These are phyloP conservation scores for Camillea tinctor DNA, from an alignment of 2,329 filamentous ascomycete genomes.

Conservation along the genomic window DNA sequence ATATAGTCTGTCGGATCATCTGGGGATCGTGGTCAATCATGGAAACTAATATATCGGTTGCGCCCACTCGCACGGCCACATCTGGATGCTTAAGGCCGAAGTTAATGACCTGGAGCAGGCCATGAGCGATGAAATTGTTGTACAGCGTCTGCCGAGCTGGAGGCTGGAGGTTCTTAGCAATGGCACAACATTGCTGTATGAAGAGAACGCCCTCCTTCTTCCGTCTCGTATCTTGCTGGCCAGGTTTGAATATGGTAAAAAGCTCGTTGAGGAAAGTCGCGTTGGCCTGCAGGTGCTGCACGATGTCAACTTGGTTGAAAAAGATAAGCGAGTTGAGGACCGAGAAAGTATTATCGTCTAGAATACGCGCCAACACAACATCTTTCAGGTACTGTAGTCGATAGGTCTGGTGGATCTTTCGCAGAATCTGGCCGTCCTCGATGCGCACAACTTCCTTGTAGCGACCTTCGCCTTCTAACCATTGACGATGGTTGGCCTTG, in stretches of 20 bases:
- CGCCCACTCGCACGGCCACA: slow-evolving; percentile 82
- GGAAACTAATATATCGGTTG: slow-evolving; percentile 88
- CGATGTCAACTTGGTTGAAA: slow-evolving; percentile 98
- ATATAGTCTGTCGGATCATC: slow-evolving; percentile 91
- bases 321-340: slow-evolving; percentile 98
- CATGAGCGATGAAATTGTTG: slow-evolving; percentile 84
- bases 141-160: slow-evolving; percentile 79
- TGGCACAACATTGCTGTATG: slow-evolving; percentile 91
- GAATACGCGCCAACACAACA: slow-evolving; percentile 91
- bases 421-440: slow-evolving; percentile 74
- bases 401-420: slow-evolving; percentile 96
- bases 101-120: slow-evolving; percentile 84
- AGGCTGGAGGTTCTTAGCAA: slow-evolving; percentile 91
- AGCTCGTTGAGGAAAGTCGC: slow-evolving; percentile 75
- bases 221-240: slow-evolving; percentile 63
- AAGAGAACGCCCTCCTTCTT: slow-evolving; percentile 96
- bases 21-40: slow-evolving; percentile 94
- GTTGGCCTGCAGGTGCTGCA: slow-evolving; percentile 89
- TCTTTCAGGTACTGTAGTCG: slow-evolving; percentile 96
- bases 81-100: slow-evolving; percentile 86
- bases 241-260: slow-evolving; percentile 77
- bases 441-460: slow-evolving; percentile 97
- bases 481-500: slow-evolving; percentile 95
- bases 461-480: slow-evolving; percentile 81
- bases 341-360: slow-evolving; percentile 96